These are phyloP conservation scores for Ophiostoma ulmi DNA, from an alignment of 2,329 filamentous ascomycete genomes.

Conservation along the genomic window DNA sequence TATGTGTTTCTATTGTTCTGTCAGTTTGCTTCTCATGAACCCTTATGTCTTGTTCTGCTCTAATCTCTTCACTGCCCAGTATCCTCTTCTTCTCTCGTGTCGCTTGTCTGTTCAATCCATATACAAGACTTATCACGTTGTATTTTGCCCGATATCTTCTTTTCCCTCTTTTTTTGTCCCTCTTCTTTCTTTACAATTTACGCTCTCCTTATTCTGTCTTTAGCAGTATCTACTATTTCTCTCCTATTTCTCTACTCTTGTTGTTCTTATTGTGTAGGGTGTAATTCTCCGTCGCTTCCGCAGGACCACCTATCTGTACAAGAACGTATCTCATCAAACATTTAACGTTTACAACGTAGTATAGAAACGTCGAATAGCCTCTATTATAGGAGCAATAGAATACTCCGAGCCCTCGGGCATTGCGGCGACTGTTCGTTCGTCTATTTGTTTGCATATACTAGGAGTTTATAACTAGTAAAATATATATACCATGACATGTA, in stretches of 20 bases:
- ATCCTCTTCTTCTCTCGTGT: neutral
- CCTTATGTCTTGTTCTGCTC: neutral
- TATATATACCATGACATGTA: neutral
- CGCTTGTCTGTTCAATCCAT: neutral
- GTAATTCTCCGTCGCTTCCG: neutral
- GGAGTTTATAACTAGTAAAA: neutral
- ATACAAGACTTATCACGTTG: neutral
- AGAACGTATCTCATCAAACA: no score
- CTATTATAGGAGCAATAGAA: neutral
- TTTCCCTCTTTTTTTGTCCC: neutral
- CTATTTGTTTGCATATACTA: neutral
- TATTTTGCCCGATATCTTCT: slow-evolving; percentile 7
- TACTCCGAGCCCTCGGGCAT: neutral
- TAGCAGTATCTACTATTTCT: neutral
- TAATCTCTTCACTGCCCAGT: neutral
- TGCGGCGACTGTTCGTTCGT: neutral
- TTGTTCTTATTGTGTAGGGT: neutral
- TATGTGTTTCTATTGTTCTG: neutral
- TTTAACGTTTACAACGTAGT: neutral
- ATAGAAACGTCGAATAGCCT: neutral
- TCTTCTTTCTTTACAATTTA: neutral
- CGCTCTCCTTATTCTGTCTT: neutral
- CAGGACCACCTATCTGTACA: neutral
- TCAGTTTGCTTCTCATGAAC: neutral
- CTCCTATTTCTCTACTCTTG: neutral